Percentiles rank a stretch among this genome's conserved stretches.
phyloP scores from a whole-genome alignment of 208 protist genomes.

The Tritrichomonas foetus region DNA sequence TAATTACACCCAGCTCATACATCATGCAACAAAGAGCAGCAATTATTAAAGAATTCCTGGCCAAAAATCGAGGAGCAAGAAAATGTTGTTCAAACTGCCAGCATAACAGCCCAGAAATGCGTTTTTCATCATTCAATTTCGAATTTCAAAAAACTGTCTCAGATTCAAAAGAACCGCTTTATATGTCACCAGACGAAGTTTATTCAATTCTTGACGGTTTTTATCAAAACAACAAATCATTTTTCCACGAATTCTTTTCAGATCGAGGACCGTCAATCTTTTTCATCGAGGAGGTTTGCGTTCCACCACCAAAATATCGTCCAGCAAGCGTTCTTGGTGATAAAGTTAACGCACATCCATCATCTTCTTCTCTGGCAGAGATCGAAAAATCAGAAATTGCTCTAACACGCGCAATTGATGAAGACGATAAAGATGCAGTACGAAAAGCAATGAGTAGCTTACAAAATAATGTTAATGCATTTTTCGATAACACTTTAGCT shows the following conservation, averaged over 20 bases:
- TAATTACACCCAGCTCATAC: slow-evolving; percentile 6
- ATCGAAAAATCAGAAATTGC: background rate
- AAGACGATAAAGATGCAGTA: background rate
- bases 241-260: slow-evolving; percentile 22
- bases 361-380: background rate
- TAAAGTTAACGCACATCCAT: slow-evolving; percentile 33
- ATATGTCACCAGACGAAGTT: background rate
- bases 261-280: background rate
- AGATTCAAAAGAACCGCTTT: background rate
- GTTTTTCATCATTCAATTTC: background rate
- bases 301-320: slow-evolving; percentile 39
- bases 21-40: background rate
- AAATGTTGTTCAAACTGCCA: background rate
- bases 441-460: background rate
- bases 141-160: background rate
- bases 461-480: background rate
- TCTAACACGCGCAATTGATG: background rate
- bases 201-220: background rate
- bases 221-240: background rate
- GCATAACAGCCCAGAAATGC: background rate
- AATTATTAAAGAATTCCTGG: background rate
- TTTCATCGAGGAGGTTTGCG: background rate
- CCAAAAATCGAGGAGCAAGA: background rate
- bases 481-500: background rate
- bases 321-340: slow-evolving; percentile 22